Evolutionary conservation across 768 basidiomycete species (phyloP).

Genomic region (Agaricus subrufescens): DNA sequence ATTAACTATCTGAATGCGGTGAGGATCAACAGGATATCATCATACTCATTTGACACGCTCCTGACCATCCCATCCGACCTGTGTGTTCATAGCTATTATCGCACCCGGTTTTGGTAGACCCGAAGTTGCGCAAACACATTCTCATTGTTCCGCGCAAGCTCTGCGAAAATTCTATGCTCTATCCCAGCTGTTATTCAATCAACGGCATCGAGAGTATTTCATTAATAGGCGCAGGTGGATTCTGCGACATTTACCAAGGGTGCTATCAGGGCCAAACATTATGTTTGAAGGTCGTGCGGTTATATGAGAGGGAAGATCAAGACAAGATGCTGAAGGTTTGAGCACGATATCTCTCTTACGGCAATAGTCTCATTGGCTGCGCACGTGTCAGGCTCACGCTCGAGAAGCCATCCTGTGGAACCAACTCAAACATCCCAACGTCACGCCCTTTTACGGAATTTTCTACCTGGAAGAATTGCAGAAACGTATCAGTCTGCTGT

Average conservation of each 20-base stretch:
- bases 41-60: too few species aligned
- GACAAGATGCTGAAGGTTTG: constrained; percentile 18
- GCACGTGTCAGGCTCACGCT: background rate
- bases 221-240: constrained; percentile 18
- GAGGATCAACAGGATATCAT: background rate
- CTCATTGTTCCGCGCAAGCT: constrained; percentile 11
- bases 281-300: constrained; percentile 21
- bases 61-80: background rate
- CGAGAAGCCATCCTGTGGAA: constrained; percentile 7
- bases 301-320: constrained; percentile 15
- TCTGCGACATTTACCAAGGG: constrained; percentile 25
- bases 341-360: background rate
- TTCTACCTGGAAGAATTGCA: background rate
- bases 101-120: background rate
- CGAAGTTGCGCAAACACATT: background rate
- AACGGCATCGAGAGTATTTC: constrained; percentile 11
- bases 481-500: constrained; percentile 2
- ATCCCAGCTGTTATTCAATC: constrained; percentile 22
- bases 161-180: constrained; percentile 19
- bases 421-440: background rate
- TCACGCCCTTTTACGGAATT: constrained; percentile 7
- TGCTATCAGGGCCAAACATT: constrained; percentile 12
- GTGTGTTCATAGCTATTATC: background rate
- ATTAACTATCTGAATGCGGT: constrained; percentile 2
- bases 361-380: constrained; percentile 7